Base-by-base conservation (phyloP, 2,329 filamentous ascomycete genomes). In the Aureobasidium sp. region DNA sequence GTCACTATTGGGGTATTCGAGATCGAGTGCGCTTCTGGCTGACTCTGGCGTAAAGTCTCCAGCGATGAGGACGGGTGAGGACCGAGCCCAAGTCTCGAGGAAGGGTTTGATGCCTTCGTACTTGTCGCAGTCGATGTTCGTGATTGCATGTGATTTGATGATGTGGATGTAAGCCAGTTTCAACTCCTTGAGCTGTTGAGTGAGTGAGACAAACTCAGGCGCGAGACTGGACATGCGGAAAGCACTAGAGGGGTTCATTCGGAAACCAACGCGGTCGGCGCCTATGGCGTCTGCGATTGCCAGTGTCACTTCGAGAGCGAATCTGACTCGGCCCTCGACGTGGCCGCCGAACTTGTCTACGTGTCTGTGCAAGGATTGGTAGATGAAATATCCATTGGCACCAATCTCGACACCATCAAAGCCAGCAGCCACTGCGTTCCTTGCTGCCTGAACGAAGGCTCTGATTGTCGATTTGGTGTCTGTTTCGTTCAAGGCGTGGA, bases 341-440 rank as follows among this genome's bases (percentile, higher is more conserved):
- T 73, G 77, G 7, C 79, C 79, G 6, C 73, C 80, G 73, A 73
- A 81, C 58, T 52, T 67, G 63, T 82, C 80, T 1, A 73, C 82
- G 2, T 84, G 78, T 50, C 76, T 75, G 65, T 84, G 86, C 17
- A 88, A 75, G 70, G 90, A 91, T 66, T 87, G 80, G 63, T 82
- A 80, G 12, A 88, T 71, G 1, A 91, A 77, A 68, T 90, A 90
- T 10, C 70, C 70, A 59, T 72, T 73, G 6, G 69, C 73, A 41
- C 71, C 78, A 13, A 80, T 72, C 64, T 80, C 87, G 17, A 89
- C 79, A 5, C 84, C 83, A 68, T 89, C 87, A 65, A 85, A 83
- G 0, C 82, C 82, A 3, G 80, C 82, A 42, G 75, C 71, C 8
- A 80, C 69, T 0, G 78, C 76, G 44, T 75, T 76, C 66, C 75